Conservation (phyloP, 106 monocot genomes). For the Dendrobium officinale region DNA sequence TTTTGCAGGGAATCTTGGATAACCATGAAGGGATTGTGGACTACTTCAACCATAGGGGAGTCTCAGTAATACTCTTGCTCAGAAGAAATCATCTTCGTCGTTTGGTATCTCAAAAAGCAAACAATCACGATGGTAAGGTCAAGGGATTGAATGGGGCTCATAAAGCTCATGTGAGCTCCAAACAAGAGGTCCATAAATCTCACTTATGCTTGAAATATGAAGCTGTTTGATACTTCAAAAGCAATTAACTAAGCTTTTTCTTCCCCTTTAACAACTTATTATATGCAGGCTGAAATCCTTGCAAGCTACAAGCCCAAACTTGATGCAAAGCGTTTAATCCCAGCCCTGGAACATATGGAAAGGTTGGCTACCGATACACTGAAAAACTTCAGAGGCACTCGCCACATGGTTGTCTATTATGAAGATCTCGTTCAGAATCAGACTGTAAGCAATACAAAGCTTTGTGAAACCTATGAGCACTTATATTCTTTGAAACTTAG, state of each 20-base stretch:
- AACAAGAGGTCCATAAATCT: slow-evolving; percentile 37
- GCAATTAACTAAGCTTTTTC: neutral
- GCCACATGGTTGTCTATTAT: slow-evolving; percentile 49
- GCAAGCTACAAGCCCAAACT: slow-evolving; percentile 40
- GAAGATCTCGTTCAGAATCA: slow-evolving; percentile 50
- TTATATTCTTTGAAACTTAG: neutral
- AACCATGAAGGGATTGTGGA: slow-evolving; percentile 43
- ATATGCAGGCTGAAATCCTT: slow-evolving; percentile 41
- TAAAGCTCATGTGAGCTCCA: slow-evolving; percentile 69
- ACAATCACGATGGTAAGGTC: slow-evolving; percentile 39
- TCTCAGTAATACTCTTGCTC: slow-evolving; percentile 59
- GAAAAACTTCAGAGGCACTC: slow-evolving; percentile 39
- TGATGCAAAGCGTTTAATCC: slow-evolving; percentile 21
- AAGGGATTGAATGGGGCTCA: slow-evolving; percentile 75
- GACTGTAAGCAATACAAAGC: slow-evolving; percentile 11
- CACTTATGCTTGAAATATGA: neutral
- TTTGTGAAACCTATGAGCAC: neutral
- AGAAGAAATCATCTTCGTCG: slow-evolving; percentile 54
- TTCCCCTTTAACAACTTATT: neutral
- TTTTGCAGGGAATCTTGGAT: slow-evolving; percentile 48
- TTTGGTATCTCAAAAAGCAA: slow-evolving; percentile 50
- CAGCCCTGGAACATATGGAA: slow-evolving; percentile 28
- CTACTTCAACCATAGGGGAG: slow-evolving; percentile 57
- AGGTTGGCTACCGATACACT: slow-evolving; percentile 26
- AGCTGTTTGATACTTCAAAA: neutral